phyloP scores from a whole-genome alignment of 495 filamentous ascomycete genomes.

The Tetracladium marchalianum region DNA sequence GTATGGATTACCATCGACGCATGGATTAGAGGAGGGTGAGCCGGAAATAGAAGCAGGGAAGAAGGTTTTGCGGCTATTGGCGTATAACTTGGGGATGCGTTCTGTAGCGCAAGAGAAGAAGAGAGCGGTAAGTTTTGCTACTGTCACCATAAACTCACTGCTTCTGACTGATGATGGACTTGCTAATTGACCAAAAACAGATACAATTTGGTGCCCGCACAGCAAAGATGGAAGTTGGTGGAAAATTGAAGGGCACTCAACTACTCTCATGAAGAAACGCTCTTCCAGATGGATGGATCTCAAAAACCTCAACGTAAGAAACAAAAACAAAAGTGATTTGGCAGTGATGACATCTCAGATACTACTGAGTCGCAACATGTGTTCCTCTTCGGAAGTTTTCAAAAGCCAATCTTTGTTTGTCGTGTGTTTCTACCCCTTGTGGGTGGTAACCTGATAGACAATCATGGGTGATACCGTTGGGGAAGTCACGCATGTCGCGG shows the following conservation, averaged over 20 bases:
- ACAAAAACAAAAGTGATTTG: constrained; percentile 6
- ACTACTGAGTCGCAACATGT: constrained; percentile 39
- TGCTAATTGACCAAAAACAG: constrained; percentile 1
- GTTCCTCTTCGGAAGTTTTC: constrained; percentile 17
- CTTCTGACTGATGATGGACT: constrained; percentile 19
- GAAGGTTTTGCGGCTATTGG: constrained; percentile 68
- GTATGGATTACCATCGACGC: constrained; percentile 55
- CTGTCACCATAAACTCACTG: not conserved
- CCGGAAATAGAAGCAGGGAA: constrained; percentile 63
- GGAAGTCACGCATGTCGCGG: constrained; percentile 2
- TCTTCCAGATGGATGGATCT: not conserved
- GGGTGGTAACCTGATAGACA: constrained; percentile 18
- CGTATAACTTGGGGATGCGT: constrained; percentile 60
- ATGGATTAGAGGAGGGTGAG: constrained; percentile 20
- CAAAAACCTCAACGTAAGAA: not conserved
- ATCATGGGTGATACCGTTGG: constrained; percentile 15
- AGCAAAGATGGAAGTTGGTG: constrained; percentile 71
- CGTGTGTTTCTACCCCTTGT: constrained; percentile 17
- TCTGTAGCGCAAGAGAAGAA: constrained; percentile 78
- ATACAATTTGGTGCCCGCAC: constrained; percentile 83
- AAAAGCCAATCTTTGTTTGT: not conserved
- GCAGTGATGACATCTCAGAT: constrained; percentile 52
- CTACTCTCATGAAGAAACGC: constrained; percentile 25
- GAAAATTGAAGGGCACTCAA: constrained; percentile 56
- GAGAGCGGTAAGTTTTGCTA: constrained; percentile 50